Evolutionary conservation across 164 flowering plant species (phyloP).

Genomic region (Akebia trifoliata): DNA sequence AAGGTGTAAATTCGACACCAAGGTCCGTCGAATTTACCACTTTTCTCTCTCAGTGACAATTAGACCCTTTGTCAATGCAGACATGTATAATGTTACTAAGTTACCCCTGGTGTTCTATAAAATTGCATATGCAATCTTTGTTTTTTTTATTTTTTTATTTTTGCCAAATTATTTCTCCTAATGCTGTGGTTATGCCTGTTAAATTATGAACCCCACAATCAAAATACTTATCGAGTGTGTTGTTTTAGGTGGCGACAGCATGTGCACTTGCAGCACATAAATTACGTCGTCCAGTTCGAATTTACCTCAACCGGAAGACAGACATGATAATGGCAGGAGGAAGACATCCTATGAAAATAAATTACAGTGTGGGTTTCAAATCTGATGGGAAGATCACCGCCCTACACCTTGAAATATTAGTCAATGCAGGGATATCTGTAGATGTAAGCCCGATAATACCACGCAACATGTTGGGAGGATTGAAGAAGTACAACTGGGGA

Average conservation of each 20-base stretch:
- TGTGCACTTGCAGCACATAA: slow-evolving; percentile 89
- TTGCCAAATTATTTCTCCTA: no score
- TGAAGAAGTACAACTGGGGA: slow-evolving; percentile 88
- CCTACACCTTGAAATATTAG: slow-evolving; percentile 50
- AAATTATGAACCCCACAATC: not conserved
- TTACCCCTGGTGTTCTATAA: no score
- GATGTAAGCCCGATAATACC: slow-evolving; percentile 74
- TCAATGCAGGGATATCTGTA: slow-evolving; percentile 56
- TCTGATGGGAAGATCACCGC: slow-evolving; percentile 79
- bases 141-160: no score
- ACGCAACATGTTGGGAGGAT: slow-evolving; percentile 25
- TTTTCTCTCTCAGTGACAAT: no score
- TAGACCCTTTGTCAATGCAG: no score
- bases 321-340: slow-evolving; percentile 91
- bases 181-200: not conserved
- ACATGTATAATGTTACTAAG: no score
- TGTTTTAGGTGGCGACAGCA: slow-evolving; percentile 68
- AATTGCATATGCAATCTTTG: no score
- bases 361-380: slow-evolving; percentile 78
- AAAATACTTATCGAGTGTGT: not conserved
- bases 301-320: slow-evolving; percentile 66
- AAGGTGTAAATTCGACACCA: no score
- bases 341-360: slow-evolving; percentile 87
- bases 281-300: slow-evolving; percentile 63
- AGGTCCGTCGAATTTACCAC: no score